Base-by-base conservation (phyloP, 2,329 filamentous ascomycete genomes). In the Colletotrichum falcatum region DNA sequence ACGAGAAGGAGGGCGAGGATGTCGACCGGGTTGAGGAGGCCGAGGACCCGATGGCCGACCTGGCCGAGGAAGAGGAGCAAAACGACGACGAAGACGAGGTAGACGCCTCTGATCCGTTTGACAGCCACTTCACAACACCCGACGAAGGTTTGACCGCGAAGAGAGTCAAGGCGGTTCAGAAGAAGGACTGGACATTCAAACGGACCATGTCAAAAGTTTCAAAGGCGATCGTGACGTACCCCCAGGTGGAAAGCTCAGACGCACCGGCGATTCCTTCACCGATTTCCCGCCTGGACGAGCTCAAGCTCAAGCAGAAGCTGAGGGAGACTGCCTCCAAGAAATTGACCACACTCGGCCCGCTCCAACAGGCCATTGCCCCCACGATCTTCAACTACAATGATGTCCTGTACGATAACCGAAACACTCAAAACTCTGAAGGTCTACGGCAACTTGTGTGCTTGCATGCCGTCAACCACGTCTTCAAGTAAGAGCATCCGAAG, bases 401-500 rank as follows among this genome's bases (percentile, higher is more conserved):
- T 77, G 75, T 97, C 1, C 81, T 98, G 1, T 93, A 92, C 76
- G 93, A 91, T 66, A 89, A 90, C 62, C 88, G 95, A 53, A 93
- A 88, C 0, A 81, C 90, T 1, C 83, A 86, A 20, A 96, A 95
- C 77, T 88, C 93, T 0, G 84, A 87, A 28, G 87, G 85, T 5
- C 79, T 98, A 59, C 90, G 94, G 61, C 89, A 91, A 49, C 83
- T 97, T 61, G 86, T 90, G 20, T 94, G 92, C 75, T 84, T 98
- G 1, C 96, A 99, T 80, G 91, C 92, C 3, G 84, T 98, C 16
- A 98, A 98, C 79, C 96, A 98, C 78, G 86, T 98, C 49, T 91
- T 97, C 81, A 98, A 97, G 89, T 90, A 79, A 78, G 87, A 77
- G 1, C 18, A 9, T 30, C 1, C 39, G 28, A 9, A 11, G 28